phyloP scores from a whole-genome alignment of 257 asterid genomes.

The Penstemon barbatus region DNA sequence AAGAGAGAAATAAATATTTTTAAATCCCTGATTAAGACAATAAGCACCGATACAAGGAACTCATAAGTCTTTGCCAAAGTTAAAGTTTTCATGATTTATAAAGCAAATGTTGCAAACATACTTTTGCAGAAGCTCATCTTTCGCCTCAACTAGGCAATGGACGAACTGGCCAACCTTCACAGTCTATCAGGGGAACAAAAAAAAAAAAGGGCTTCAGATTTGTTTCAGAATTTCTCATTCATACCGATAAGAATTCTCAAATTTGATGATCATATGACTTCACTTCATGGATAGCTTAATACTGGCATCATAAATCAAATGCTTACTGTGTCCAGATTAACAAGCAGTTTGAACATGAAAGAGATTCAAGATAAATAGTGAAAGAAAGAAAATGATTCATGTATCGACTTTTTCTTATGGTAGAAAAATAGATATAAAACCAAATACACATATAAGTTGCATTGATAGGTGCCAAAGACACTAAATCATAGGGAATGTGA shows the following conservation, averaged over 20 bases:
- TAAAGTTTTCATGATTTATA: slow-evolving; percentile 1
- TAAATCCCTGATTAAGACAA: background rate
- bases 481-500: no score
- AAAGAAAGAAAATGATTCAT: background rate
- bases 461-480: no score
- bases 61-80: background rate
- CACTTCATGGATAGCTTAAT: background rate
- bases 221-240: slow-evolving; percentile 2
- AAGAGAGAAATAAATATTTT: background rate
- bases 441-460: no score
- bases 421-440: no score
- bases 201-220: slow-evolving; percentile 2
- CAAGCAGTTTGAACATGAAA: slow-evolving; percentile 11
- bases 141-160: slow-evolving; percentile 70
- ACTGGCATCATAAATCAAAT: background rate
- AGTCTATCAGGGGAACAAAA: background rate
- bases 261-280: background rate
- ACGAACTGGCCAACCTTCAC: slow-evolving; percentile 75
- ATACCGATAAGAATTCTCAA: background rate
- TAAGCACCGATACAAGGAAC: background rate
- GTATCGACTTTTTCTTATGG: background rate
- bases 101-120: slow-evolving; percentile 31
- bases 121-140: slow-evolving; percentile 66
- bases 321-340: background rate
- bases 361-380: background rate